Evolutionary conservation across 169 alveolate genomes (phyloP).

Genomic region (Cytauxzoon felis): DNA sequence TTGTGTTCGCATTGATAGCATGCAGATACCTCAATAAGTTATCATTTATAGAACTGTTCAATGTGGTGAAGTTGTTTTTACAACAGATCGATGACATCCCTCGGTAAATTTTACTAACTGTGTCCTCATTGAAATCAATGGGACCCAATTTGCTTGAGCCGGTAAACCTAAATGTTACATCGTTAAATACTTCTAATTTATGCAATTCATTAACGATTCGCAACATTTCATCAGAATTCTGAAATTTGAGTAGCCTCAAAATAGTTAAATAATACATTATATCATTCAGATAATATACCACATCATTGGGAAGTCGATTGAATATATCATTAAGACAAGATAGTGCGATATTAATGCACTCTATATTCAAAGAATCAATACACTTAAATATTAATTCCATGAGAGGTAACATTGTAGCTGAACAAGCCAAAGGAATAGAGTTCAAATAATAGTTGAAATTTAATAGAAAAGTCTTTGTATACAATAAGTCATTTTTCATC

Average conservation of each 20-base stretch:
- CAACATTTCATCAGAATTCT: background rate
- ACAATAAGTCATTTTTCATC: background rate
- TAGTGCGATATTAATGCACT: background rate
- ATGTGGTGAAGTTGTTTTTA: too few species aligned
- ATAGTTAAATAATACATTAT: background rate
- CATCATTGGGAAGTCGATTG: background rate
- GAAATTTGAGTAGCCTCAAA: background rate
- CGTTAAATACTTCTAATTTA: background rate
- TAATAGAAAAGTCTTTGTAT: background rate
- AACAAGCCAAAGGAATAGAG: slow-evolving; percentile 16
- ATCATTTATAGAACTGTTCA: too few species aligned
- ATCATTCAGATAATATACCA: slow-evolving; percentile 1
- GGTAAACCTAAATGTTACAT: too few species aligned
- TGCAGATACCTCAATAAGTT: too few species aligned
- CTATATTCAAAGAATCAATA: background rate
- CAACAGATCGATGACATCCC: too few species aligned
- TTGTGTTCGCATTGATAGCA: too few species aligned
- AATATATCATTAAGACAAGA: background rate
- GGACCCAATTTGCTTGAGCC: too few species aligned
- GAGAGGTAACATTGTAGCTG: slow-evolving; percentile 29
- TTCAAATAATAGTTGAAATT: slow-evolving; percentile 8
- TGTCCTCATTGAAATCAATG: too few species aligned
- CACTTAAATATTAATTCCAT: slow-evolving; percentile 3
- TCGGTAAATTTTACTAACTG: too few species aligned
- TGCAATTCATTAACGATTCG: background rate